Evolutionary conservation across 2,329 filamentous ascomycete species (phyloP), one percentile per base, ranked within the genome.

Genomic region (Scortechinia acanthostroma): DNA sequence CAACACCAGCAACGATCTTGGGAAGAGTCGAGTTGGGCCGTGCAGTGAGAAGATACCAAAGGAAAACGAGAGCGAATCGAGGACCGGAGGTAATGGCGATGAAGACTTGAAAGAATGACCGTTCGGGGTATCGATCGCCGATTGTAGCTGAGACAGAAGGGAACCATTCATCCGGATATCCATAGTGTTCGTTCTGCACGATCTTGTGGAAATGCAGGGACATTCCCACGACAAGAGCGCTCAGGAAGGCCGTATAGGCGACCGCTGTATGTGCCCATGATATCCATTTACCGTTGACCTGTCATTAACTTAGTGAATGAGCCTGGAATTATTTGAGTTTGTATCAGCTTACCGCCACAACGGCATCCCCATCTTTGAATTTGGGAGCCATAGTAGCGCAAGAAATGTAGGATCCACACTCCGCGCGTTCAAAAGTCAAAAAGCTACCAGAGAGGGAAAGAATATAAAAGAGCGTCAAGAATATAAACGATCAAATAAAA

Each of bases 61-160:
- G 73, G 45, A 83, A 88, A 48, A 96, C 88, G 43, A 98, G 81
- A 20, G 86, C 83, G 64, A 98, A 95, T 49, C 93, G 83, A 58
- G 93, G 91, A 47, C 91, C 89, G 88, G 93, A 96, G 23, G 91
- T 96, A 49, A 98, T 83, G 49, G 91, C 91, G 61, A 98, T 98
- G 62, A 97, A 96, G 53, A 98, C 65, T 79, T 95, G 91, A 64
- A 98, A 98, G 57, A 97, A 86, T 15, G 93, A 95, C 48, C 93
- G 85, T 67, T 98, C 93, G 45, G 93, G 93, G 58, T 96, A 97
- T 52, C 91, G 83, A 65, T 98, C 93, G 61, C 93, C 93, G 67
- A 98, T 98, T 25, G 93, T 97, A 33, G 93, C 85, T 22, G 91
- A 96, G 19, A 96, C 91, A 37, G 91, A 95, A 47, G 91, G 91